Evolutionary conservation across 768 basidiomycete species (phyloP).

Genomic region (Rhodotorula paludigena): DNA sequence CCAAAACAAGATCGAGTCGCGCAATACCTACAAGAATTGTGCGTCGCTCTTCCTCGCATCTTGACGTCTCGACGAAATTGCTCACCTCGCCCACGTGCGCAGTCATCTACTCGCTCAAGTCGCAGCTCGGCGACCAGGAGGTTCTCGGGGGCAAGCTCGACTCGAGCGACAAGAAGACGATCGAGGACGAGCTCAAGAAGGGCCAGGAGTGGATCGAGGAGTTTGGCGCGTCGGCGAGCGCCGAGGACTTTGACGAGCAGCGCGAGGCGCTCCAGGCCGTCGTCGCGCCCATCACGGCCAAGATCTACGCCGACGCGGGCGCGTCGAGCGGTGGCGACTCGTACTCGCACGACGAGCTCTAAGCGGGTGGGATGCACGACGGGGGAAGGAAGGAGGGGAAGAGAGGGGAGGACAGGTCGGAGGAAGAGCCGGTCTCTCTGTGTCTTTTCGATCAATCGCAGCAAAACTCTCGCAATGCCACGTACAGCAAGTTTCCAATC

Average conservation of each 20-base stretch:
- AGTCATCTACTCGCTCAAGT: constrained; percentile 67
- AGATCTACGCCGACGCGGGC: too few species aligned
- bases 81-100: background rate
- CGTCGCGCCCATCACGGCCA: constrained; percentile 78
- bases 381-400: too few species aligned
- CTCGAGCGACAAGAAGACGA: constrained; percentile 15
- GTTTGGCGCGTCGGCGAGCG: constrained; percentile 65
- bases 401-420: too few species aligned
- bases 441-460: too few species aligned
- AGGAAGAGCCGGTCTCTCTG: too few species aligned
- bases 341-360: too few species aligned
- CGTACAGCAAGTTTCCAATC: too few species aligned
- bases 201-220: constrained; percentile 87
- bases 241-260: constrained; percentile 90
- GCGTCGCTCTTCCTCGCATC: background rate
- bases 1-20: constrained; percentile 51
- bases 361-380: too few species aligned
- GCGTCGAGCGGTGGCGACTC: too few species aligned
- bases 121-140: constrained; percentile 73
- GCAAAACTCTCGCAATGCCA: too few species aligned
- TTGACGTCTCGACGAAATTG: too few species aligned
- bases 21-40: constrained; percentile 66
- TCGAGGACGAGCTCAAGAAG: constrained; percentile 77
- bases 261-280: constrained; percentile 57
- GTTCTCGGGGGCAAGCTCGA: constrained; percentile 76